Base-by-base conservation (phyloP, 495 filamentous ascomycete genomes). In the Annulohypoxylon bovei region DNA sequence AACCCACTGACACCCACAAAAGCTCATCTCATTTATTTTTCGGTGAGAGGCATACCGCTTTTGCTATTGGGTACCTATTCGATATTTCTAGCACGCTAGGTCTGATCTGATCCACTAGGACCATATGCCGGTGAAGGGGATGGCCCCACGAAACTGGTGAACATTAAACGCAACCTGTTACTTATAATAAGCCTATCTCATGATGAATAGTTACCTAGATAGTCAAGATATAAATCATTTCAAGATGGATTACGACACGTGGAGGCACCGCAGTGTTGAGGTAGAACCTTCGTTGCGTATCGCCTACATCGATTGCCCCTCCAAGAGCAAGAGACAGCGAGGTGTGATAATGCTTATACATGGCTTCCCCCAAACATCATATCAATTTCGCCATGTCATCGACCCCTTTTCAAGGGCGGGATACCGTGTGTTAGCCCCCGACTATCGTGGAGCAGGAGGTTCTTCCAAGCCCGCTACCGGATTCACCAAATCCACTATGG, bases 391-490 rank as follows among this genome's bases (percentile, higher is more conserved):
- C 3, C 77, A 80, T 42, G 81, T 81, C 33, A 80, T 82, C 40
- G 42, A 57, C 9, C 65, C 57, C 16, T 69, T 83, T 18, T 55
- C 81, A 6, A 70, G 77, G 44, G 75, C 80, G 27, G 81, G 79
- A 44, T 84, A 84, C 63, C 76, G 72, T 14, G 73, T 81, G 52
- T 61, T 84, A 11, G 81, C 71, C 7, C 80, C 80, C 1, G 83
- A 84, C 72, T 82, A 82, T 49, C 83, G 83, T 14, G 83, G 83
- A 20, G 82, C 81, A 6, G 82, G 83, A 7, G 77, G 71, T 30
- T 80, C 77, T 6, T 79, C 80, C 33, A 79, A 81, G 22, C 80
- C 81, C 1, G 37, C 55, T 6, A 50, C 39, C 7, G 82, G 79
- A 42, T 84, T 76, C 55, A 76, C 74, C 61, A 84, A 81, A 62